These are phyloP conservation scores for Phoenix roebelenii DNA, from an alignment of 176 grass and related monocot species.

Conservation along the genomic window DNA sequence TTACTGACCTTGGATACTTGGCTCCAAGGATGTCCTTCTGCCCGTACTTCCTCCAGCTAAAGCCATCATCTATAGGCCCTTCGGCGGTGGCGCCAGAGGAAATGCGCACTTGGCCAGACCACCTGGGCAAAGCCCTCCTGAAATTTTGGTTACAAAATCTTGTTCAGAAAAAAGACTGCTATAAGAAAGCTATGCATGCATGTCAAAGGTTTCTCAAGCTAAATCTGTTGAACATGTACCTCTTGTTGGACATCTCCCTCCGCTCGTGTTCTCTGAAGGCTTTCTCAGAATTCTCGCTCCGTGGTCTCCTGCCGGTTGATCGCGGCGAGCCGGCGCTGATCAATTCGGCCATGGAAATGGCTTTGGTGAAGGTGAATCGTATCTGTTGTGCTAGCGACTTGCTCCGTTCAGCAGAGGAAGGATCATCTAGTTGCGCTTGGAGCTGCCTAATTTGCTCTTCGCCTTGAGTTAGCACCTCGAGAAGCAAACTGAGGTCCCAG, in stretches of 20 bases:
- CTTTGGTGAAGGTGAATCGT: conserved; percentile 28
- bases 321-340: conserved; percentile 47
- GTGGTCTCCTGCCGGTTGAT: conserved; percentile 40
- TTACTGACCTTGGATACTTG: conserved; percentile 49
- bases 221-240: conserved; percentile 10
- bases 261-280: conserved; percentile 20
- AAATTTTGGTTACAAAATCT: background rate
- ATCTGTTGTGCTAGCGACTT: conserved; percentile 22
- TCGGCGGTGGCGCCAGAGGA: conserved; percentile 1
- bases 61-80: conserved; percentile 44
- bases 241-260: conserved; percentile 38
- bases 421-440: conserved; percentile 13
- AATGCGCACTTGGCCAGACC: conserved; percentile 32
- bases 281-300: conserved; percentile 17
- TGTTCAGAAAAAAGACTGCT: too few species aligned
- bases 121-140: conserved; percentile 47
- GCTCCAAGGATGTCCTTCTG: conserved; percentile 76
- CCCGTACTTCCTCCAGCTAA: conserved; percentile 76
- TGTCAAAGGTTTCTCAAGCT: too few species aligned
- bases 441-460: conserved; percentile 45
- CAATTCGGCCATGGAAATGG: conserved; percentile 30
- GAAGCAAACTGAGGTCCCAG: conserved; percentile 25
- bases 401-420: conserved; percentile 16
- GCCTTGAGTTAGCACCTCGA: conserved; percentile 39
- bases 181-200: too few species aligned